Conservation (phyloP, 768 basidiomycete species). For the Tricholomella constricta region DNA sequence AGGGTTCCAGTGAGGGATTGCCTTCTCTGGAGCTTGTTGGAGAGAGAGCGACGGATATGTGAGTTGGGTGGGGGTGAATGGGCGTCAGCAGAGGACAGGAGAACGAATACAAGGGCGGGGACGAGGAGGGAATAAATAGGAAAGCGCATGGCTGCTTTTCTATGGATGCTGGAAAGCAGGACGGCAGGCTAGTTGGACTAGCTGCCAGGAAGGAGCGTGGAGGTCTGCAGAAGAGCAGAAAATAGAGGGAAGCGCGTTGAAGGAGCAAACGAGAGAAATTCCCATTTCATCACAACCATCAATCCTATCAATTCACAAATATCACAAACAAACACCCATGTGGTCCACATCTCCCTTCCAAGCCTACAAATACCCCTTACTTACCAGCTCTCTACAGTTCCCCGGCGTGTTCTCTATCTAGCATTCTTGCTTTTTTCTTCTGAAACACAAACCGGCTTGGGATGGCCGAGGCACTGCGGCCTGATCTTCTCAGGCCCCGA, state of each 20-base stretch:
- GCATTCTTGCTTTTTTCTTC: too few relatives aligned
- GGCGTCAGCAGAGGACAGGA: constrained; percentile 29
- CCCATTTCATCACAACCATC: background rate
- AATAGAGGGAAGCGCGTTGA: background rate
- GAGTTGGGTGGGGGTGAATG: constrained; percentile 39
- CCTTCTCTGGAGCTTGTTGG: constrained; percentile 18
- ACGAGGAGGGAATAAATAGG: constrained; percentile 31
- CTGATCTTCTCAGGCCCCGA: too few relatives aligned
- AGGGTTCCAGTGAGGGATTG: constrained; percentile 2
- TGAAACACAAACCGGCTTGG: too few relatives aligned
- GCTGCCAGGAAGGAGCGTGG: constrained; percentile 20
- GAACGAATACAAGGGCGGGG: constrained; percentile 26
- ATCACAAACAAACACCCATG: constrained; percentile 3
- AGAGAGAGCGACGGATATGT: constrained; percentile 38
- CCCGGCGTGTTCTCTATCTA: too few relatives aligned
- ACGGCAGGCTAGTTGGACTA: constrained; percentile 12
- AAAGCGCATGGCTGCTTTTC: constrained; percentile 28
- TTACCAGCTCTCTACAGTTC: too few relatives aligned
- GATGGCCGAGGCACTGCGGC: too few relatives aligned
- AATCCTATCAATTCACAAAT: background rate
- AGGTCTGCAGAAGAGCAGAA: constrained; percentile 5
- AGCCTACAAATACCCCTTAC: background rate
- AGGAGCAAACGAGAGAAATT: background rate
- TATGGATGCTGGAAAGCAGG: constrained; percentile 12
- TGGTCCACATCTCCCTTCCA: background rate